Conservation (phyloP, 2,329 filamentous ascomycete species). For the Epichloe aotearoae region DNA sequence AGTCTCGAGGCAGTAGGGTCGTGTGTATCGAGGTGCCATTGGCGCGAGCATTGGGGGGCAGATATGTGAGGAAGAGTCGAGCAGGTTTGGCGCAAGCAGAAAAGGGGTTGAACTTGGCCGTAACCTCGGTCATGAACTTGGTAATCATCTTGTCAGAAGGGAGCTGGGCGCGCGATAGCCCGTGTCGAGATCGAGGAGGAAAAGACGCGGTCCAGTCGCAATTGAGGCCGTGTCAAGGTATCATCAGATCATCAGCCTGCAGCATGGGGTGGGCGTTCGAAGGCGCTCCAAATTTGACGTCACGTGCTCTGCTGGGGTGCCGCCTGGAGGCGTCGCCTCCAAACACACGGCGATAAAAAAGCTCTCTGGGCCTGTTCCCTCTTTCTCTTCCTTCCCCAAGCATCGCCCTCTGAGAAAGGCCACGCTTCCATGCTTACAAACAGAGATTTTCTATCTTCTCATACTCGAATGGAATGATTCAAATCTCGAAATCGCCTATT, state of each 20-base stretch:
- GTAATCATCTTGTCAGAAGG: slow-evolving; percentile 54
- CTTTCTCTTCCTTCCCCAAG: slow-evolving; percentile 6
- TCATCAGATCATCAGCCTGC: background rate
- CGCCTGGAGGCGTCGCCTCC: background rate
- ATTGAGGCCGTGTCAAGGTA: background rate
- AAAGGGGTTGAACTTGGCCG: slow-evolving; percentile 88
- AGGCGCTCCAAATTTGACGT: slow-evolving; percentile 4
- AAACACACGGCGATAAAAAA: background rate
- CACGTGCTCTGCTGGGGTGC: slow-evolving; percentile 1
- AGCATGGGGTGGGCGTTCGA: background rate
- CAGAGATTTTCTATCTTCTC: slow-evolving; percentile 6
- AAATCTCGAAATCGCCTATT: background rate
- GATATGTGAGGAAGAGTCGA: slow-evolving; percentile 72
- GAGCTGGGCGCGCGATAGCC: slow-evolving; percentile 4
- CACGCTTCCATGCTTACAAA: slow-evolving; percentile 14
- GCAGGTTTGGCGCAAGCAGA: slow-evolving; percentile 65
- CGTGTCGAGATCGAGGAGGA: background rate
- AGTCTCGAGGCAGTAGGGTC: slow-evolving; percentile 57
- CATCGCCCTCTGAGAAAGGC: slow-evolving; percentile 13
- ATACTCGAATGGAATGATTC: background rate
- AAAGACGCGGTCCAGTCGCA: background rate
- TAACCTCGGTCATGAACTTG: slow-evolving; percentile 73
- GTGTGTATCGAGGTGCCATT: slow-evolving; percentile 66
- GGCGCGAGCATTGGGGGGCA: slow-evolving; percentile 66
- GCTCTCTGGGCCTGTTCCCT: background rate